phyloP scores from a whole-genome alignment of 1,139 yeast genomes.

The Lodderomyces elongisporus region DNA sequence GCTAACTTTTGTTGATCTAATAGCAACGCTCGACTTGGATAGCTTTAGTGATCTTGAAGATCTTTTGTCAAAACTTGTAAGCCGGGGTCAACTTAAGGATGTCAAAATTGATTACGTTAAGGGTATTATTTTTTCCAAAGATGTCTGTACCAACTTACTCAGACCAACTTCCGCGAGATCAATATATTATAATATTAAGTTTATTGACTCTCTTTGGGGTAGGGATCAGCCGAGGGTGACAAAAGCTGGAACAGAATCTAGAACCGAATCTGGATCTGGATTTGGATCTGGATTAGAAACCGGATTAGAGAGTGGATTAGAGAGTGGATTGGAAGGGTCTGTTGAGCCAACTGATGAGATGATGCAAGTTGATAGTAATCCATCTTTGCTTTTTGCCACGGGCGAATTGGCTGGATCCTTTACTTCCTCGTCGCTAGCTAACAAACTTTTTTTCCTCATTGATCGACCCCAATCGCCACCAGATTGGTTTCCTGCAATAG shows the following conservation, averaged over 20 bases:
- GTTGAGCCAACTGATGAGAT: too few relatives aligned
- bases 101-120: slow-evolving; percentile 44
- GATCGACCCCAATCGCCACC: slow-evolving; percentile 17
- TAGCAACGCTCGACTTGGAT: slow-evolving; percentile 22
- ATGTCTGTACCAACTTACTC: slow-evolving; percentile 2
- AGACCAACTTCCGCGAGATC: slow-evolving; percentile 18
- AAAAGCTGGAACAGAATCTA: background rate
- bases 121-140: slow-evolving; percentile 18
- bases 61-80: slow-evolving; percentile 35
- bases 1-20: too few relatives aligned
- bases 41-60: slow-evolving; percentile 26
- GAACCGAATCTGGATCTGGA: too few relatives aligned
- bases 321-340: too few relatives aligned
- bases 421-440: too few relatives aligned
- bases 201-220: slow-evolving; percentile 17
- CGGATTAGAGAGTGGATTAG: too few relatives aligned
- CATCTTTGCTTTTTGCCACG: too few relatives aligned
- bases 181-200: slow-evolving; percentile 24
- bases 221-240: background rate
- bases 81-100: slow-evolving; percentile 38
- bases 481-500: slow-evolving; percentile 19
- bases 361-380: slow-evolving; percentile 13
- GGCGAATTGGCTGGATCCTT: too few relatives aligned
- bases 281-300: too few relatives aligned
- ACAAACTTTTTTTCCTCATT: slow-evolving; percentile 16